A percentile compares a stretch with the other conserved stretches of the same genome.
phyloP scores from a whole-genome alignment of 2,329 filamentous ascomycete species.

The Zymoseptoria ardabiliae region DNA sequence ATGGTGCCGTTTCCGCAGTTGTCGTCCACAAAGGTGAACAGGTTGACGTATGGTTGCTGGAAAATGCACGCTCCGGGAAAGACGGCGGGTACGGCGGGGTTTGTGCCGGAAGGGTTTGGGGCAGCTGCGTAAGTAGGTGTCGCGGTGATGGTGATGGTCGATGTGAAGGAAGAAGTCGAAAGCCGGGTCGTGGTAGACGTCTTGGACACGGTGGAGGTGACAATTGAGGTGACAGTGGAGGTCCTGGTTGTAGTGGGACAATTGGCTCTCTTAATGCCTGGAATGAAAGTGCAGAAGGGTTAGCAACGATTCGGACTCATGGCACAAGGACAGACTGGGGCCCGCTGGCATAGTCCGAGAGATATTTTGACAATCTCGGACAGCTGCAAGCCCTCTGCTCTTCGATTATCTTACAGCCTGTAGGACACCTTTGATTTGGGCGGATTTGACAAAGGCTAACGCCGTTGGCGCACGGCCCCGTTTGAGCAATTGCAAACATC shows the following conservation, averaged over 20 bases:
- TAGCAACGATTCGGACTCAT: too few species aligned
- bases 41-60: not conserved
- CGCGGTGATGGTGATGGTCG: not conserved
- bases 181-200: not conserved
- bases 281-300: too few species aligned
- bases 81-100: not conserved
- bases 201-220: not conserved
- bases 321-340: too few species aligned
- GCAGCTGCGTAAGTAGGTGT: not conserved
- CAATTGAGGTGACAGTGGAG: not conserved
- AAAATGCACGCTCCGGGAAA: not conserved
- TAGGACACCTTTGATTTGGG: not conserved
- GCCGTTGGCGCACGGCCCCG: not conserved
- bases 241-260: not conserved
- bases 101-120: not conserved
- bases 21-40: not conserved
- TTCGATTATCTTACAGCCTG: too few species aligned
- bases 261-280: not conserved
- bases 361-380: too few species aligned
- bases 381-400: too few species aligned
- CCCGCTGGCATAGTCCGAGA: too few species aligned
- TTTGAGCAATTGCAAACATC: not conserved
- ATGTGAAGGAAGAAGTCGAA: not conserved
- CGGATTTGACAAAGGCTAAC: not conserved
- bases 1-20: not conserved